Evolutionary conservation across 345 rosid species (phyloP).

Genomic region (Excoecaria agallocha): DNA sequence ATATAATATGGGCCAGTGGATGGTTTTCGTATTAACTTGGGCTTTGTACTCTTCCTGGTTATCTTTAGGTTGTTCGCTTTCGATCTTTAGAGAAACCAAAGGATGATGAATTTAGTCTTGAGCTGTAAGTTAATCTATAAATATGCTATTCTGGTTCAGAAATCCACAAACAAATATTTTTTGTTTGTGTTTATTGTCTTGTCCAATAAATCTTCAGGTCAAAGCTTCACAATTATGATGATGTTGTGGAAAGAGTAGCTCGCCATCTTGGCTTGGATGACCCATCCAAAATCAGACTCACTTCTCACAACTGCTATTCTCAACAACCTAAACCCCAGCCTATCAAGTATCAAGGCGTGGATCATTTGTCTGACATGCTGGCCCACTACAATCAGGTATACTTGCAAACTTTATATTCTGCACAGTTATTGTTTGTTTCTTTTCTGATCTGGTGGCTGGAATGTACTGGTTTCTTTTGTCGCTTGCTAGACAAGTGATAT

Average conservation of each 20-base stretch:
- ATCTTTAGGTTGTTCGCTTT: slow-evolving; percentile 45
- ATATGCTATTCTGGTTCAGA: not conserved
- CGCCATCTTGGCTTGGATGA: slow-evolving; percentile 75
- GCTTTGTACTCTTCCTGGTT: slow-evolving; percentile 7
- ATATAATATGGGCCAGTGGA: not conserved
- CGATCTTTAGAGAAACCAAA: slow-evolving; percentile 81
- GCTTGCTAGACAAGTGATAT: slow-evolving; percentile 71
- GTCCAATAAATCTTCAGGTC: slow-evolving; percentile 47
- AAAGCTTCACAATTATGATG: slow-evolving; percentile 88
- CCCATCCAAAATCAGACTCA: slow-evolving; percentile 88
- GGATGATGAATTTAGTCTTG: slow-evolving; percentile 68
- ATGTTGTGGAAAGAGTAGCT: slow-evolving; percentile 89
- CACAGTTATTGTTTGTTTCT: not conserved
- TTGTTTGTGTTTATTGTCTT: not conserved
- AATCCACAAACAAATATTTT: not conserved
- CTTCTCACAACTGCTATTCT: slow-evolving; percentile 97
- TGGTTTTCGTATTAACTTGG: not conserved
- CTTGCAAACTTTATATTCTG: not conserved
- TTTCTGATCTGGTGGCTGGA: slow-evolving; percentile 13
- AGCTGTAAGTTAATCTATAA: slow-evolving; percentile 19
- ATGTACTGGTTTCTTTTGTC: slow-evolving; percentile 1
- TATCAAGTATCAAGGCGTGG: slow-evolving; percentile 83
- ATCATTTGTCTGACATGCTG: slow-evolving; percentile 86
- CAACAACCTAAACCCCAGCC: slow-evolving; percentile 99
- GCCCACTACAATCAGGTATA: slow-evolving; percentile 89